These are phyloP conservation scores for Sicyos edulis DNA, from an alignment of 306 rosid species.

Conservation along the genomic window DNA sequence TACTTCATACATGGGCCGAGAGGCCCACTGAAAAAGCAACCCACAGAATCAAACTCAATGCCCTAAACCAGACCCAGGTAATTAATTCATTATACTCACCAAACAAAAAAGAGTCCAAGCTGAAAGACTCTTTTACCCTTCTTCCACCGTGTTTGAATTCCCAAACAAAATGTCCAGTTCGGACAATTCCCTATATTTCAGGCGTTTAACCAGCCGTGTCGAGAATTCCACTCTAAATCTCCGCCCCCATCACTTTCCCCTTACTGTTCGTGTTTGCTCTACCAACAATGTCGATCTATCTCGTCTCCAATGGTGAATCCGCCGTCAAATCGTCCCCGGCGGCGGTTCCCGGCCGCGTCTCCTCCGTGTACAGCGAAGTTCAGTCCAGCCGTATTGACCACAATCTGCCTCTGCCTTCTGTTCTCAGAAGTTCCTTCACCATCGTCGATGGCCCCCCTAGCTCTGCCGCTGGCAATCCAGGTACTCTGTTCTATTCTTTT, in stretches of 20 bases:
- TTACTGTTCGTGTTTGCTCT: not conserved
- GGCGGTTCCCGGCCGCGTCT: conserved; percentile 41
- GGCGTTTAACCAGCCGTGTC: not conserved
- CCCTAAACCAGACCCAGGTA: conserved; percentile 4
- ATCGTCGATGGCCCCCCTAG: conserved; percentile 73
- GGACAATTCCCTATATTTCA: conserved; percentile 15
- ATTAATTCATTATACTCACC: too few relatives aligned
- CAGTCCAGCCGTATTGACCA: conserved; percentile 75
- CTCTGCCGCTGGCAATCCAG: conserved; percentile 97
- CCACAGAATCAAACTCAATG: conserved; percentile 9
- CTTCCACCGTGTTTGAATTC: not conserved
- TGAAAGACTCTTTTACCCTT: conserved; percentile 29
- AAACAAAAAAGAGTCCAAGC: not conserved
- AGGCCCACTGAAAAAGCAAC: not conserved
- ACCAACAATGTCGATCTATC: conserved; percentile 45
- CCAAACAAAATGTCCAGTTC: not conserved
- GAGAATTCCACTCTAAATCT: not conserved
- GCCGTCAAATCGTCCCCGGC: conserved; percentile 17
- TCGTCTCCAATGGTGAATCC: conserved; percentile 39
- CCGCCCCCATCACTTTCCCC: conserved; percentile 12
- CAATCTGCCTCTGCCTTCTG: conserved; percentile 76
- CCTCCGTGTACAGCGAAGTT: conserved; percentile 77
- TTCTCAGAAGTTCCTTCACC: conserved; percentile 56
- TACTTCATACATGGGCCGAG: not conserved
- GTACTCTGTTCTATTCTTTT: conserved; percentile 25